Percentiles rank a stretch among this genome's conserved stretches.
These are phyloP conservation scores for Ambrosia hybrid DNA, from an alignment of 140 eudicot species.

Conservation along the genomic window DNA sequence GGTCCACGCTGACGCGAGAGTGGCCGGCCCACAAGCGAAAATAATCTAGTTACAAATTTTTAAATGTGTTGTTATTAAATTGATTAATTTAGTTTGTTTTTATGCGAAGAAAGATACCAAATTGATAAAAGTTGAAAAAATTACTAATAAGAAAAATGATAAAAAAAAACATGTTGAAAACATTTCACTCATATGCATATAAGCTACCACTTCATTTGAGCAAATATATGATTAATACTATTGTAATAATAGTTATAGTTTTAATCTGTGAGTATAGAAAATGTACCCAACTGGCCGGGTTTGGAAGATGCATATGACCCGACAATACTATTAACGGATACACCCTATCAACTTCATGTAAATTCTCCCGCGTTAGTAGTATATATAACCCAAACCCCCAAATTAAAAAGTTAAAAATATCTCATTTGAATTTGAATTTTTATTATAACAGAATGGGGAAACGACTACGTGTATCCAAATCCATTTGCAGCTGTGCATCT, in stretches of 20 bases:
- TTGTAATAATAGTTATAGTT: too few relatives aligned
- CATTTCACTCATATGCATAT: neutral
- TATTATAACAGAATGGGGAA: slow-evolving; percentile 56
- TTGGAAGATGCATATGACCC: slow-evolving; percentile 18
- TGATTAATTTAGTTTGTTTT: too few relatives aligned
- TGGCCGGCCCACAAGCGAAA: too few relatives aligned
- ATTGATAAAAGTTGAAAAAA: too few relatives aligned
- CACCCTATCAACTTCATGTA: slow-evolving; percentile 8
- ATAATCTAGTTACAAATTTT: too few relatives aligned
- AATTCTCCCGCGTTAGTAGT: slow-evolving; percentile 33
- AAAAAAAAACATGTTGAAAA: neutral
- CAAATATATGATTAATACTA: neutral
- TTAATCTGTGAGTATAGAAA: neutral
- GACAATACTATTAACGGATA: slow-evolving; percentile 8
- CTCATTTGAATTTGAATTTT: slow-evolving; percentile 23
- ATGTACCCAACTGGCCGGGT: slow-evolving; percentile 14
- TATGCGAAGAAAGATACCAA: neutral
- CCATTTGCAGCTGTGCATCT: slow-evolving; percentile 79
- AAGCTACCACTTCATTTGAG: neutral
- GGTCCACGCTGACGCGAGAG: too few relatives aligned
- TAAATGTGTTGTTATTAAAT: neutral
- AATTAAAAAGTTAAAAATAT: slow-evolving; percentile 13
- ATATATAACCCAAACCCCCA: slow-evolving; percentile 1
- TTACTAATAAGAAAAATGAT: neutral
- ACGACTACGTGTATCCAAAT: slow-evolving; percentile 60